A percentile compares a stretch with the other conserved stretches of the same genome.
Conservation (phyloP, 805 yeast species). For the Candida coquimbonensis region DNA sequence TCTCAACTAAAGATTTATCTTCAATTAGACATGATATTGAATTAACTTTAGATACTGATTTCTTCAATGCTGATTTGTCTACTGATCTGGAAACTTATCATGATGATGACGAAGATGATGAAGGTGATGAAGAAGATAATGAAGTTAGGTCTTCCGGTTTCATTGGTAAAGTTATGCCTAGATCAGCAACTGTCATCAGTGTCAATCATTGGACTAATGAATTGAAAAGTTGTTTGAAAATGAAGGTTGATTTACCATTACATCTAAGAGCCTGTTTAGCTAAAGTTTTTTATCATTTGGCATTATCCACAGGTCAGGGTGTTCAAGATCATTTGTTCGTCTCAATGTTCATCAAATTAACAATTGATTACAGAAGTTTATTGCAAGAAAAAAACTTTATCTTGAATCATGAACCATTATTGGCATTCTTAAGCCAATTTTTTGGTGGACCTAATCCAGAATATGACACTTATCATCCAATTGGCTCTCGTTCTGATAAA, state of each 20-base stretch:
- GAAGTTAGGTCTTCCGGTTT: constrained; percentile 32
- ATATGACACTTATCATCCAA: constrained; percentile 32
- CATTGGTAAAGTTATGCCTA: constrained; percentile 56
- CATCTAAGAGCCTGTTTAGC: constrained; percentile 53
- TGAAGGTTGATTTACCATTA: constrained; percentile 77
- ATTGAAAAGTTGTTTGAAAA: constrained; percentile 65
- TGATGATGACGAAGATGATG: constrained; percentile 34
- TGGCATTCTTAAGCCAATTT: constrained; percentile 28
- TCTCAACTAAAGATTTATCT: constrained; percentile 64
- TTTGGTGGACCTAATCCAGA: constrained; percentile 42
- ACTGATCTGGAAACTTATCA: constrained; percentile 27
- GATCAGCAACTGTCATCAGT: constrained; percentile 65
- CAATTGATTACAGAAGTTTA: constrained; percentile 29
- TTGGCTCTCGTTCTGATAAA: constrained; percentile 32
- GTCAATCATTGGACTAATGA: constrained; percentile 87
- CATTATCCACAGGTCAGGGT: constrained; percentile 67
- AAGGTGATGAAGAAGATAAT: constrained; percentile 31
- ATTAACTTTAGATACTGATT: constrained; percentile 47
- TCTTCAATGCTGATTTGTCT: constrained; percentile 33
- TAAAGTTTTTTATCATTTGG: constrained; percentile 61
- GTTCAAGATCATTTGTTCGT: constrained; percentile 54
- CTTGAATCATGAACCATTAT: constrained; percentile 30
- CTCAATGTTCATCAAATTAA: constrained; percentile 51
- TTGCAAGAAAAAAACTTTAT: constrained; percentile 24
- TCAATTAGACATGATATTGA: constrained; percentile 33